Conservation (phyloP, 2,329 filamentous ascomycete genomes). For the Falciphora oryzae region DNA sequence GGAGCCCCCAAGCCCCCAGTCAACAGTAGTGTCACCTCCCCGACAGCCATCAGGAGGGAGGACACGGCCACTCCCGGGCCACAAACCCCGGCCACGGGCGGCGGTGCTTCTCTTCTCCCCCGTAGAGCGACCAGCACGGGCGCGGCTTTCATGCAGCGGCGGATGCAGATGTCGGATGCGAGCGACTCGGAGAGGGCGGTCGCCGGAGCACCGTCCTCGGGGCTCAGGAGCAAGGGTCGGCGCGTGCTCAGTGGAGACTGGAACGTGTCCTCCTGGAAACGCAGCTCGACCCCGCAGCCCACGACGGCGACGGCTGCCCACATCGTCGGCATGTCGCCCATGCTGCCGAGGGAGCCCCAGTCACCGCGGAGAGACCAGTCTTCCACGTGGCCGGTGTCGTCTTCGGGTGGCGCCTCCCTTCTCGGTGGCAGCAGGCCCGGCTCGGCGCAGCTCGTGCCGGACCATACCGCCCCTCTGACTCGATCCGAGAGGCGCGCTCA, state of each 20-base stretch:
- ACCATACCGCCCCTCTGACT: not conserved
- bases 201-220: not conserved
- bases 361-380: not conserved
- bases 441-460: not conserved
- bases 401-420: not conserved
- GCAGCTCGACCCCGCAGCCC: slow-evolving; percentile 7
- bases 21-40: too few relatives aligned
- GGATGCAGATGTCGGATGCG: slow-evolving; percentile 21
- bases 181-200: slow-evolving; percentile 16
- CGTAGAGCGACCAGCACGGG: slow-evolving; percentile 41
- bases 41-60: not conserved
- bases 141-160: slow-evolving; percentile 38
- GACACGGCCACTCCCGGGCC: not conserved
- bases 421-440: not conserved
- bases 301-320: not conserved
- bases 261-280: slow-evolving; percentile 18
- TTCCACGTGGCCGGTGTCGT: not conserved
- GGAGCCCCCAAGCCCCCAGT: not conserved
- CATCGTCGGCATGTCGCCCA: not conserved
- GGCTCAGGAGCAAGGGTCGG: slow-evolving; percentile 11
- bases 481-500: not conserved
- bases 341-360: not conserved
- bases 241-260: slow-evolving; percentile 26
- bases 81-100: not conserved
- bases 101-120: slow-evolving; percentile 21